Conservation (phyloP, 1,284 basidiomycete genomes). For the Trichosporon ovoides region DNA sequence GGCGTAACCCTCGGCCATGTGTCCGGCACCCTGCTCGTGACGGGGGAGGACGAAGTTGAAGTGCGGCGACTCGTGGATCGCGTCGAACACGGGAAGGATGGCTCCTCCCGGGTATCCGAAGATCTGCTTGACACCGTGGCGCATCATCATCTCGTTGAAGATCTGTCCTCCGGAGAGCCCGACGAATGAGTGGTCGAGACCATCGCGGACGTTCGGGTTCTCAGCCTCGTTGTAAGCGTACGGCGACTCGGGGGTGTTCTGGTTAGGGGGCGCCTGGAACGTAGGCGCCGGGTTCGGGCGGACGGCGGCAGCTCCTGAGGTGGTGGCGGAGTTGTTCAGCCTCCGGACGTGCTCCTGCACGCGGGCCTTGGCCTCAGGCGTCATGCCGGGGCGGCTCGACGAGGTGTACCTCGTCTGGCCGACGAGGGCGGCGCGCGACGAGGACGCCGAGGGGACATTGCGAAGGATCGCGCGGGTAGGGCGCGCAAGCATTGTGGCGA, state of each 20-base stretch:
- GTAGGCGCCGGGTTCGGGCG: conserved; percentile 44
- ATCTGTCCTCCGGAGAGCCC: conserved; percentile 95
- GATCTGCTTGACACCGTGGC: conserved; percentile 91
- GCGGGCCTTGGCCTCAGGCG: conserved; percentile 53
- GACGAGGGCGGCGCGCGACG: conserved; percentile 20
- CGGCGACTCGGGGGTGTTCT: conserved; percentile 33
- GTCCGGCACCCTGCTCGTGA: conserved; percentile 96
- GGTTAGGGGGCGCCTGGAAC: conserved; percentile 41
- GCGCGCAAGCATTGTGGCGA: conserved; percentile 12
- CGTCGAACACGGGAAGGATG: conserved; percentile 97
- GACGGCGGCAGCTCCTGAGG: conserved; percentile 58
- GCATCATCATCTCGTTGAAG: conserved; percentile 99
- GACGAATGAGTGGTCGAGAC: conserved; percentile 59
- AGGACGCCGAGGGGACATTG: conserved; percentile 18
- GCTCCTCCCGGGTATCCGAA: conserved; percentile 98
- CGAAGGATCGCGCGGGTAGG: conserved; percentile 18
- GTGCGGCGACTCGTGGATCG: conserved; percentile 92
- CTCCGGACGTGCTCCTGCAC: conserved; percentile 62
- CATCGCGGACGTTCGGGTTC: conserved; percentile 20
- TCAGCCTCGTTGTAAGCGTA: conserved; percentile 12
- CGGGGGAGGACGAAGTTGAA: conserved; percentile 94
- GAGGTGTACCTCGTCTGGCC: conserved; percentile 7
- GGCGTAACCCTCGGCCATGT: conserved; percentile 98
- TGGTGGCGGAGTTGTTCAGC: conserved; percentile 60
- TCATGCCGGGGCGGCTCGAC: conserved; percentile 26